These are phyloP conservation scores for Zanthoxylum bungeanum DNA, from an alignment of 345 rosid genomes.

Conservation along the genomic window DNA sequence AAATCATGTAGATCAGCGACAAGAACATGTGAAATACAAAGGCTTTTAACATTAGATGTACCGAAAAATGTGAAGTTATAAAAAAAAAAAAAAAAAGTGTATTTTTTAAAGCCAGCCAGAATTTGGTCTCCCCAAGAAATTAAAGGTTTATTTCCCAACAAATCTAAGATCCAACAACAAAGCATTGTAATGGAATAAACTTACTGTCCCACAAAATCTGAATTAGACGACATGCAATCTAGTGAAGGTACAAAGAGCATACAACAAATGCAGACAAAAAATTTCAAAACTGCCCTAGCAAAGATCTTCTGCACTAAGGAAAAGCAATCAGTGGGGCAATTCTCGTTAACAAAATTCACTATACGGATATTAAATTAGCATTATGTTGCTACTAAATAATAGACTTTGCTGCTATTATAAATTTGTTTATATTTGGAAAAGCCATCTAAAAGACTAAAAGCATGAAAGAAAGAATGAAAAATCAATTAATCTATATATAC, in stretches of 20 bases:
- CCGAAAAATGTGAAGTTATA: background rate
- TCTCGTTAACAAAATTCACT: constrained; percentile 1
- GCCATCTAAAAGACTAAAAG: constrained; percentile 14
- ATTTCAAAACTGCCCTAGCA: constrained; percentile 36
- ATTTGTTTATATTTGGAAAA: constrained; percentile 1
- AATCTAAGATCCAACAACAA: constrained; percentile 11
- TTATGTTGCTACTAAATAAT: background rate
- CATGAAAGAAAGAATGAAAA: constrained; percentile 16
- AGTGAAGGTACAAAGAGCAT: constrained; percentile 27
- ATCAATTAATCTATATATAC: no score
- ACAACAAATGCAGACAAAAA: constrained; percentile 19
- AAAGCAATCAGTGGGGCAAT: constrained; percentile 28
- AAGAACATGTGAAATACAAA: constrained; percentile 20
- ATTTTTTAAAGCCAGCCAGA: no score
- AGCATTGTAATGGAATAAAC: constrained; percentile 17
- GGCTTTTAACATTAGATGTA: constrained; percentile 10
- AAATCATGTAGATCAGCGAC: constrained; percentile 9
- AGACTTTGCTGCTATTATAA: constrained; percentile 1
- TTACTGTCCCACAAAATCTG: constrained; percentile 41
- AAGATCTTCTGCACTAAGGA: constrained; percentile 25
- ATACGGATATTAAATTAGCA: background rate
- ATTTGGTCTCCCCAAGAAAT: no score
- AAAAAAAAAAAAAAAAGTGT: no score
- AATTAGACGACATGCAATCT: constrained; percentile 37
- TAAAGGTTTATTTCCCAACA: no score